Conservation (phyloP, 2,329 filamentous ascomycete species). For the Zarea fungicola region DNA sequence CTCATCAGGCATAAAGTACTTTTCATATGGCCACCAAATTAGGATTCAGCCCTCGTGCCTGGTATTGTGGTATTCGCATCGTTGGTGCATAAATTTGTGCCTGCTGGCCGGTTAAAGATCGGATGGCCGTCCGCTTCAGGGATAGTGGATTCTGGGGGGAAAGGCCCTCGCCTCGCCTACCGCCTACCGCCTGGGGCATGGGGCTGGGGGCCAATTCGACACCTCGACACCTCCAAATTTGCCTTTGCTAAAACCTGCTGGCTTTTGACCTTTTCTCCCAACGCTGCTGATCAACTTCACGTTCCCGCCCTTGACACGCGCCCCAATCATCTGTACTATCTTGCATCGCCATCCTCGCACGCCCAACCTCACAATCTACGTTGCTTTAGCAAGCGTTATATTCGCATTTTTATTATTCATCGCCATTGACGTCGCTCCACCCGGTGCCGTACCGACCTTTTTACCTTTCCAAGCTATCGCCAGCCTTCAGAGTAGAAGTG, state of each 20-base stretch:
- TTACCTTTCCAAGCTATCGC: constrained; percentile 1
- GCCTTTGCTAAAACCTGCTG: constrained; percentile 27
- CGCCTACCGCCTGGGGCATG: no score
- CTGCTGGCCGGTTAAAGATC: constrained; percentile 26
- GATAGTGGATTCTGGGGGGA: constrained; percentile 7
- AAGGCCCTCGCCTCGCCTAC: constrained; percentile 6
- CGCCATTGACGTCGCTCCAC: constrained; percentile 5
- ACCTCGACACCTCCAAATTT: constrained; percentile 25
- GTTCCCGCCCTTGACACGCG: constrained; percentile 21
- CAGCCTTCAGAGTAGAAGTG: constrained; percentile 11
- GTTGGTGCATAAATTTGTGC: no score
- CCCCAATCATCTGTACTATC: constrained; percentile 18
- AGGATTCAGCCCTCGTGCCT: constrained; percentile 32
- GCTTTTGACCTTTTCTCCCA: constrained; percentile 28
- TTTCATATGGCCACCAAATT: no score
- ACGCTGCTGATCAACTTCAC: constrained; percentile 8
- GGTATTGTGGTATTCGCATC: no score
- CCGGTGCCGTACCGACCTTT: constrained; percentile 4
- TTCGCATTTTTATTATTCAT: constrained; percentile 11
- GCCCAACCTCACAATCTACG: constrained; percentile 8
- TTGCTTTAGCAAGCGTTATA: constrained; percentile 14
- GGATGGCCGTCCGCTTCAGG: constrained; percentile 18
- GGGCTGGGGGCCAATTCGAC: constrained; percentile 13
- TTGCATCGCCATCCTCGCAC: constrained; percentile 6
- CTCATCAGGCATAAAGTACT: no score